A percentile compares a stretch with the other conserved stretches of the same genome.
phyloP scores from a whole-genome alignment of 2,329 filamentous ascomycete genomes.

The Lizonia empirigonia region DNA sequence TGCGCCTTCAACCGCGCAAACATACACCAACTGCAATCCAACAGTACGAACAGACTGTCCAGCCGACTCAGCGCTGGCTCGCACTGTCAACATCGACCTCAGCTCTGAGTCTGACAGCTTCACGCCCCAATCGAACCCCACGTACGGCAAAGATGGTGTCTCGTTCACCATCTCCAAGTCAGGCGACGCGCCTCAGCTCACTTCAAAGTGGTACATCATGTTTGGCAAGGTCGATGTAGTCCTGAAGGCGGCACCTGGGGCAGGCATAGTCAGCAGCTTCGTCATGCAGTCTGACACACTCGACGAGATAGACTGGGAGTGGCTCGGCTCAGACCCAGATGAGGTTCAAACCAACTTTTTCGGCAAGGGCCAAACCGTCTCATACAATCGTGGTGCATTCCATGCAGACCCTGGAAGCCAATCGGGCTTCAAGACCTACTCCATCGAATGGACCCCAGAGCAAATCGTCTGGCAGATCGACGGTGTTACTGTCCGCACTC shows the following conservation, averaged over 20 bases:
- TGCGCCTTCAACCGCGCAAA: slow-evolving; percentile 55
- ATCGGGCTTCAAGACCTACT: slow-evolving; percentile 79
- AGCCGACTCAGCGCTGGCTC: slow-evolving; percentile 78
- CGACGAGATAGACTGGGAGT: slow-evolving; percentile 98
- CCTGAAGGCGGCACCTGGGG: slow-evolving; percentile 84
- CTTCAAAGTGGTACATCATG: slow-evolving; percentile 98
- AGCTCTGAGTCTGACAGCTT: slow-evolving; percentile 78
- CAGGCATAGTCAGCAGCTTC: slow-evolving; percentile 89
- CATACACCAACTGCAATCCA: slow-evolving; percentile 63
- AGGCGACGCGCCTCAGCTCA: slow-evolving; percentile 84
- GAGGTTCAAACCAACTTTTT: slow-evolving; percentile 98
- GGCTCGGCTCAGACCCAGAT: slow-evolving; percentile 76
- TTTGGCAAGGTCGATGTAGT: slow-evolving; percentile 88
- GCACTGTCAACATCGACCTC: slow-evolving; percentile 84
- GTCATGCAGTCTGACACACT: slow-evolving; percentile 89
- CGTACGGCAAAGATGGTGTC: slow-evolving; percentile 77
- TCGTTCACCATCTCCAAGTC: slow-evolving; percentile 77
- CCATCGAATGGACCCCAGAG: slow-evolving; percentile 85
- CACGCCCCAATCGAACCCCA: slow-evolving; percentile 69
- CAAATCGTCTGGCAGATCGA: slow-evolving; percentile 88
- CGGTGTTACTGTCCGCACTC: slow-evolving; percentile 74
- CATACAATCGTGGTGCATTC: slow-evolving; percentile 87
- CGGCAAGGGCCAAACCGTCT: slow-evolving; percentile 82
- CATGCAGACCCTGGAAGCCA: slow-evolving; percentile 74
- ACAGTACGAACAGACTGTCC: slow-evolving; percentile 66